These are phyloP conservation scores for Wilcoxina mikolae DNA, from an alignment of 495 filamentous ascomycete genomes.

Conservation along the genomic window DNA sequence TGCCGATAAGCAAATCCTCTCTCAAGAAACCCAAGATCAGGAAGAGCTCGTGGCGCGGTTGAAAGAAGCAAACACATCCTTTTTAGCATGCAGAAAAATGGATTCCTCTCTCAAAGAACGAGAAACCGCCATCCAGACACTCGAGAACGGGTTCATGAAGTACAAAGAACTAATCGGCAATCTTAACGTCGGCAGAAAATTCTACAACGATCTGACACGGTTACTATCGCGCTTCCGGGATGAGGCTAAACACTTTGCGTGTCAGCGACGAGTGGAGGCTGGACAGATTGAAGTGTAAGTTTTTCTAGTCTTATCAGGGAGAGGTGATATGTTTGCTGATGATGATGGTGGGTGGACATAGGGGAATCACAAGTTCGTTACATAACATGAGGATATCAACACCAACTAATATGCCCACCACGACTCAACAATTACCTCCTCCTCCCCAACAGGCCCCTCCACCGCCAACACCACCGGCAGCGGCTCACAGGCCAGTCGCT, in stretches of 20 bases:
- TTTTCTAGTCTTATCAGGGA: not conserved
- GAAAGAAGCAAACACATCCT: constrained; percentile 59
- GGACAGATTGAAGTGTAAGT: constrained; percentile 56
- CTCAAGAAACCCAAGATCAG: constrained; percentile 61
- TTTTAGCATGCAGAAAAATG: constrained; percentile 50
- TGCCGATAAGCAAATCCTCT: constrained; percentile 51
- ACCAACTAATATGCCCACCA: constrained; percentile 6
- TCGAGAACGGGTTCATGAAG: constrained; percentile 86
- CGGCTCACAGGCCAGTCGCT: not conserved
- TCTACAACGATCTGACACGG: constrained; percentile 88
- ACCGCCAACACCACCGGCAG: not conserved
- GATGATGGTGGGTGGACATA: constrained; percentile 13
- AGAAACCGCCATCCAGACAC: constrained; percentile 68
- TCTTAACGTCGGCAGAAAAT: constrained; percentile 76
- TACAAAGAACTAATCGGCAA: constrained; percentile 90
- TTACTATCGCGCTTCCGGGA: constrained; percentile 69
- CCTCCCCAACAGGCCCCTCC: not conserved
- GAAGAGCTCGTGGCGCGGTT: constrained; percentile 52
- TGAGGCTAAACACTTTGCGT: constrained; percentile 61
- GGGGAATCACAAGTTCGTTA: constrained; percentile 52
- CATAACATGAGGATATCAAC: constrained; percentile 41
- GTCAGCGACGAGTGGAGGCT: constrained; percentile 66
- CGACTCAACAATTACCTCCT: not conserved
- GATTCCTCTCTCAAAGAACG: constrained; percentile 59
- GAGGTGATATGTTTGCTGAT: not conserved